These are phyloP conservation scores for Neofusicoccum parvum DNA, from an alignment of 2,329 filamentous ascomycete species.

Conservation along the genomic window DNA sequence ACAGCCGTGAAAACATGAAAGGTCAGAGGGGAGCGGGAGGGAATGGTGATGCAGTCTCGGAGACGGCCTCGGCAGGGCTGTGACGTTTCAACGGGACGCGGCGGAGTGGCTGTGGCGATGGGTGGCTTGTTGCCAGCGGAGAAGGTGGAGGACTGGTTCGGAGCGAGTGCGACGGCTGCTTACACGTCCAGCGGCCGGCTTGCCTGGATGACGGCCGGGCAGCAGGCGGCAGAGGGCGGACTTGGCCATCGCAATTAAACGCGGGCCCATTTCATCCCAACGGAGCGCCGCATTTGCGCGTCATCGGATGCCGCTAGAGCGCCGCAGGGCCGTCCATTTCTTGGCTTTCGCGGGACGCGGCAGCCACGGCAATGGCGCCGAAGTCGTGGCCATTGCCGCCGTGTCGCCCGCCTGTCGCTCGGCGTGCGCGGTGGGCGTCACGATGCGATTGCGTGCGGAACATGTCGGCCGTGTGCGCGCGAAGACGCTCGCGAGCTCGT, in stretches of 20 bases:
- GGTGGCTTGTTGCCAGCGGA: not conserved
- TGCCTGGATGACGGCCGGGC: too few species aligned
- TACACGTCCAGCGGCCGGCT: not conserved
- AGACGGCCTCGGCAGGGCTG: not conserved
- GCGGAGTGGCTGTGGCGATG: slow-evolving; percentile 16
- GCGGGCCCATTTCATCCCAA: not conserved
- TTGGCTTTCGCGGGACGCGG: slow-evolving; percentile 1
- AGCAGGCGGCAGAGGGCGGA: slow-evolving; percentile 3
- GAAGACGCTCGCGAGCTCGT: not conserved
- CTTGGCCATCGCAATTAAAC: slow-evolving; percentile 16
- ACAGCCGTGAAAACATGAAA: slow-evolving; percentile 13
- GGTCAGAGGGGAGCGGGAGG: not conserved
- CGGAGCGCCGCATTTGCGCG: not conserved
- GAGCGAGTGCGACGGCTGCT: not conserved
- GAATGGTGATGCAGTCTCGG: not conserved
- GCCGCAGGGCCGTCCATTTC: not conserved
- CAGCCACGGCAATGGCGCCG: not conserved
- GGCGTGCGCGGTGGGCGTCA: not conserved
- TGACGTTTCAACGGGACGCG: not conserved
- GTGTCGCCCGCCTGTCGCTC: not conserved
- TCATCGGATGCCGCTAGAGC: not conserved
- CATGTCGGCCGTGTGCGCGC: not conserved
- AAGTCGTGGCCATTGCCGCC: slow-evolving; percentile 5
- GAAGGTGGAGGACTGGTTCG: not conserved
- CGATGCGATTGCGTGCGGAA: not conserved